Evolutionary conservation across 164 flowering plant species (phyloP).

Genomic region (Umbellularia californica): DNA sequence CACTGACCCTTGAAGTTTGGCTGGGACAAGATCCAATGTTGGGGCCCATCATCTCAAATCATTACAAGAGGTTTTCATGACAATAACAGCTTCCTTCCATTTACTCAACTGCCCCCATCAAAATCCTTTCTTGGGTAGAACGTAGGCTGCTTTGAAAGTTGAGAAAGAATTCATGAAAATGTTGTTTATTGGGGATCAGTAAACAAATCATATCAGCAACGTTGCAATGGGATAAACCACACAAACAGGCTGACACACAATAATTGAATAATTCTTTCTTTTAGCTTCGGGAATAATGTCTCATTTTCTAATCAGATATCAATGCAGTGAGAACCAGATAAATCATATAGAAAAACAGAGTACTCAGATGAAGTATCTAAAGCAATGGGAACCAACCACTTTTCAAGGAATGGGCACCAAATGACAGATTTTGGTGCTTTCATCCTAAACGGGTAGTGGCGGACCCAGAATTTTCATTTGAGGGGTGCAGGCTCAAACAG

Average conservation of each 20-base stretch:
- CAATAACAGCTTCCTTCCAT: not conserved
- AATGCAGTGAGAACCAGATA: not conserved
- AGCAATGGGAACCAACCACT: not conserved
- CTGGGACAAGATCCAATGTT: not conserved
- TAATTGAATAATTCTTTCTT: not conserved
- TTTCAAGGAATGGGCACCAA: not conserved
- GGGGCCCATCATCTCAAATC: not conserved
- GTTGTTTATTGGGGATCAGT: not conserved
- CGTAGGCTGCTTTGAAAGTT: not conserved
- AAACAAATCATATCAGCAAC: not conserved
- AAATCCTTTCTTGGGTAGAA: not conserved
- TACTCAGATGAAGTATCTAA: not conserved
- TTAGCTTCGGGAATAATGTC: too few species aligned
- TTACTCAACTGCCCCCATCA: not conserved
- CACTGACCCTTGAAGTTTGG: not conserved
- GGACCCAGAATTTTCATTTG: too few species aligned
- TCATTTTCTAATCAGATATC: not conserved
- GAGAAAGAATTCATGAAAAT: too few species aligned
- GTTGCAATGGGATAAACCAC: not conserved
- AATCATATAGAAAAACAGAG: not conserved
- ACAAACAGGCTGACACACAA: not conserved
- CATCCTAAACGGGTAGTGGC: too few species aligned
- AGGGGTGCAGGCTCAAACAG: too few species aligned
- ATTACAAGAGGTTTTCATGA: not conserved
- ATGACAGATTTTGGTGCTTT: conserved; percentile 3